A percentile compares a stretch with the other conserved stretches of the same genome.
Evolutionary conservation across 2,329 filamentous ascomycete species (phyloP).

Genomic region (Pseudogymnoascus destructans): DNA sequence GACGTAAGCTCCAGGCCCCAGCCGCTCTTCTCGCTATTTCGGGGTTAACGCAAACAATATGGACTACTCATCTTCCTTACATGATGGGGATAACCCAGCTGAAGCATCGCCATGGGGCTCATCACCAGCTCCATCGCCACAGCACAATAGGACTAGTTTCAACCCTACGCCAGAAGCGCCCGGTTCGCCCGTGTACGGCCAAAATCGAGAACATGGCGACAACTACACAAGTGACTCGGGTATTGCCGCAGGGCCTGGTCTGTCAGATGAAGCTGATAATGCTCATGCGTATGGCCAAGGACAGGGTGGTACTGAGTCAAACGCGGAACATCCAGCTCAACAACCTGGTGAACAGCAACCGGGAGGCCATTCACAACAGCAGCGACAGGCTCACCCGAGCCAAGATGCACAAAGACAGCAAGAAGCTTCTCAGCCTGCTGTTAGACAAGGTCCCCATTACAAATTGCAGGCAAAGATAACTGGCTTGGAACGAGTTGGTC

Average conservation of each 20-base stretch:
- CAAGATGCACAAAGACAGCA: conserved; percentile 26
- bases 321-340: conserved; percentile 24
- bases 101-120: conserved; percentile 49
- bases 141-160: conserved; percentile 20
- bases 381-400: conserved; percentile 25
- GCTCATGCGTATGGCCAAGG: conserved; percentile 16
- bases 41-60: conserved; percentile 29
- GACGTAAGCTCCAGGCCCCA: conserved; percentile 5
- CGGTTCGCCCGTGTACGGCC: conserved; percentile 21
- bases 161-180: conserved; percentile 20
- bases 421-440: conserved; percentile 27
- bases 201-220: conserved; percentile 14
- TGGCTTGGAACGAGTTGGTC: conserved; percentile 78
- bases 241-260: conserved; percentile 13
- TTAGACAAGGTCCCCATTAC: conserved; percentile 49
- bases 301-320: conserved; percentile 23
- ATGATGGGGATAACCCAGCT: conserved; percentile 44
- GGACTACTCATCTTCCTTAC: conserved; percentile 50
- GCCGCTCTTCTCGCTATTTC: neutral
- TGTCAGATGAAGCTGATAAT: conserved; percentile 19
- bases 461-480: conserved; percentile 93
- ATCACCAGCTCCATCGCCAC: conserved; percentile 23
- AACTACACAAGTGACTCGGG: conserved; percentile 19
- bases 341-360: conserved; percentile 18
- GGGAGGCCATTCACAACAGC: conserved; percentile 17